Percentiles rank a stretch among this genome's conserved stretches.
Evolutionary conservation across 805 yeast species (phyloP).

Genomic region (Vanderwaltozyma polyspora): DNA sequence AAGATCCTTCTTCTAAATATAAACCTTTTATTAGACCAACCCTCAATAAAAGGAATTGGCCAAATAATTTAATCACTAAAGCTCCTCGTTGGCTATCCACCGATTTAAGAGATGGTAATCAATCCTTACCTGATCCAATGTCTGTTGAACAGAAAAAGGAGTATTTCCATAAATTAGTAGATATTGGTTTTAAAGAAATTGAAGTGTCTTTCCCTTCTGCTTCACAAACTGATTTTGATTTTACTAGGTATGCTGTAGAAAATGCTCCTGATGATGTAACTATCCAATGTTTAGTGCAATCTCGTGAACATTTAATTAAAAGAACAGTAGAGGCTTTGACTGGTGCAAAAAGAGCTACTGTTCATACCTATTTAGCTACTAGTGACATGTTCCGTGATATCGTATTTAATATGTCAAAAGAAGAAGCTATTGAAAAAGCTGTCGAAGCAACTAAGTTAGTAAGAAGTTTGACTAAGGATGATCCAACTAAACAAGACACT

Average conservation of each 20-base stretch:
- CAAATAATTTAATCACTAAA: slow-evolving; percentile 41
- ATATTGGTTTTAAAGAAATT: slow-evolving; percentile 70
- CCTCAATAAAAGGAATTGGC: slow-evolving; percentile 63
- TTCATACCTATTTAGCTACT: slow-evolving; percentile 68
- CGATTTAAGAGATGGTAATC: slow-evolving; percentile 76
- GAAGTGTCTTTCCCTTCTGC: slow-evolving; percentile 80
- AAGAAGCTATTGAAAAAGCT: slow-evolving; percentile 50
- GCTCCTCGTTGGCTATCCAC: slow-evolving; percentile 80
- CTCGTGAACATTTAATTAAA: slow-evolving; percentile 60
- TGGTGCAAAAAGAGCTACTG: slow-evolving; percentile 68
- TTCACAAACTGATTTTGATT: slow-evolving; percentile 69
- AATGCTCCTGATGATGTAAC: slow-evolving; percentile 67
- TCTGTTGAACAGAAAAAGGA: slow-evolving; percentile 63
- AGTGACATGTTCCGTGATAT: slow-evolving; percentile 64
- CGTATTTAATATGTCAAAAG: slow-evolving; percentile 50
- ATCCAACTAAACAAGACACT: slow-evolving; percentile 40
- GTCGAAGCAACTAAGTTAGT: slow-evolving; percentile 53
- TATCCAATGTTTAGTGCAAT: slow-evolving; percentile 66
- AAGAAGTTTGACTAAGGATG: slow-evolving; percentile 58
- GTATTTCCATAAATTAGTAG: slow-evolving; percentile 56
- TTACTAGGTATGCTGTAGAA: slow-evolving; percentile 63
- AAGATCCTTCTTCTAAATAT: slow-evolving; percentile 56
- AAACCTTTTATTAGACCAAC: slow-evolving; percentile 40
- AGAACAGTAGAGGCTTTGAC: slow-evolving; percentile 61
- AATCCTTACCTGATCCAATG: slow-evolving; percentile 81